Conservation (phyloP, 2,329 filamentous ascomycete species). For the Lecanicillium sp. region DNA sequence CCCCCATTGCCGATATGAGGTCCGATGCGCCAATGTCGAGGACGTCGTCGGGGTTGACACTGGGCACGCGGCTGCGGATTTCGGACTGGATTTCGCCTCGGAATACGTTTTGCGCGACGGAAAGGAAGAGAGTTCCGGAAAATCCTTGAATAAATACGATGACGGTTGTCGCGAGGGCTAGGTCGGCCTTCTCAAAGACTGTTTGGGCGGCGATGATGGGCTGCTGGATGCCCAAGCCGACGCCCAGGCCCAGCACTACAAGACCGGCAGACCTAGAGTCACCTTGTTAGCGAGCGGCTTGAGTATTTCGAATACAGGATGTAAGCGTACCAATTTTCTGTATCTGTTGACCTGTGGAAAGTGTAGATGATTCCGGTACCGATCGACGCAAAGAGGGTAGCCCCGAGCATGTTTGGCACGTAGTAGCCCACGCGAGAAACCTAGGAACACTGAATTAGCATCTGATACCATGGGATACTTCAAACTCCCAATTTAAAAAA, state of each 20-base stretch:
- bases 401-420: conserved; percentile 11
- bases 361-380: conserved; percentile 8
- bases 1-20: background rate
- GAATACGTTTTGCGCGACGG: conserved; percentile 11
- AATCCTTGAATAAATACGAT: conserved; percentile 9
- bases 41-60: conserved; percentile 3
- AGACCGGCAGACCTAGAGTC: conserved; percentile 6
- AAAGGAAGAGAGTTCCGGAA: conserved; percentile 10
- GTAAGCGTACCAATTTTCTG: conserved; percentile 5
- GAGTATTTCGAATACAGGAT: background rate
- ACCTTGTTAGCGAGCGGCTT: background rate
- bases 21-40: conserved; percentile 3
- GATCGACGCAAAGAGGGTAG: conserved; percentile 5
- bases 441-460: background rate
- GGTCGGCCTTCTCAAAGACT: conserved; percentile 9
- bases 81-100: background rate
- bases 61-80: background rate
- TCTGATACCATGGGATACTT: too few species aligned
- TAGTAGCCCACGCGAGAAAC: conserved; percentile 11
- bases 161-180: conserved; percentile 11
- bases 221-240: conserved; percentile 10
- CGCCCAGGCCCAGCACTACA: conserved; percentile 10
- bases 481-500: too few species aligned
- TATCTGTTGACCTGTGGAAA: conserved; percentile 5
- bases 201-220: conserved; percentile 12